A percentile compares a stretch with the other conserved stretches of the same genome.
These are phyloP conservation scores for Yamadazyma ubonensis DNA, from an alignment of 805 yeast species.

Conservation along the genomic window DNA sequence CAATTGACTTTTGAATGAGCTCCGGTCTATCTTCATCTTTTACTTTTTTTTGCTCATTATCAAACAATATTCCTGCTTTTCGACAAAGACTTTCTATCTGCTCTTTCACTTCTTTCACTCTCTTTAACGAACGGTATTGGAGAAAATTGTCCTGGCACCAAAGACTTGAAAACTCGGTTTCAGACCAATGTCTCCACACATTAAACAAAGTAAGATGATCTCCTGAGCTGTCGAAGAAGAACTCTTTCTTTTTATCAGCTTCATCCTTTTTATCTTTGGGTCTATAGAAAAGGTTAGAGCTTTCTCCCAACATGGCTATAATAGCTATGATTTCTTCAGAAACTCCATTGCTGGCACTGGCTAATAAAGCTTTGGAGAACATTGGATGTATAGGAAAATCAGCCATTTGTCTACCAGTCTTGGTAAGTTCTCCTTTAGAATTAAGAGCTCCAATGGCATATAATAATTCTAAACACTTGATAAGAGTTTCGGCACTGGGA, in stretches of 20 bases:
- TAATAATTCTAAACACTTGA: conserved; percentile 75
- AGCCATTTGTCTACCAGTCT: conserved; percentile 80
- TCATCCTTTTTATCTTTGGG: conserved; percentile 65
- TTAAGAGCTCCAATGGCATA: conserved; percentile 86
- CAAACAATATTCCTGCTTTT: conserved; percentile 44
- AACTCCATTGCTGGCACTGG: conserved; percentile 61
- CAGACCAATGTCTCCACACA: conserved; percentile 75
- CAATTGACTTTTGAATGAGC: conserved; percentile 52
- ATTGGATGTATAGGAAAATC: conserved; percentile 92
- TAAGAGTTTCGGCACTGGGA: conserved; percentile 72
- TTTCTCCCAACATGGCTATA: conserved; percentile 79
- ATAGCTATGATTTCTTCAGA: conserved; percentile 69
- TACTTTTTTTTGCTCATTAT: conserved; percentile 20
- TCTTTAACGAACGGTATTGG: conserved; percentile 67
- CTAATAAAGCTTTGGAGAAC: conserved; percentile 71
- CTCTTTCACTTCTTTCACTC: conserved; percentile 67
- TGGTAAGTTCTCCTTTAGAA: conserved; percentile 73
- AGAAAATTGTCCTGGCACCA: conserved; percentile 88
- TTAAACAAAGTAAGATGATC: conserved; percentile 79
- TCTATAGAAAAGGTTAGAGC: conserved; percentile 65
- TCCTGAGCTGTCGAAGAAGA: conserved; percentile 58
- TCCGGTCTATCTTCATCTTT: conserved; percentile 12
- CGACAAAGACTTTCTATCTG: conserved; percentile 66
- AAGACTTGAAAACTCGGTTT: conserved; percentile 59
- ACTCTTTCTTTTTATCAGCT: conserved; percentile 63